Evolutionary conservation across 495 filamentous ascomycete species (phyloP).

Genomic region (Aspergillus indologenus): DNA sequence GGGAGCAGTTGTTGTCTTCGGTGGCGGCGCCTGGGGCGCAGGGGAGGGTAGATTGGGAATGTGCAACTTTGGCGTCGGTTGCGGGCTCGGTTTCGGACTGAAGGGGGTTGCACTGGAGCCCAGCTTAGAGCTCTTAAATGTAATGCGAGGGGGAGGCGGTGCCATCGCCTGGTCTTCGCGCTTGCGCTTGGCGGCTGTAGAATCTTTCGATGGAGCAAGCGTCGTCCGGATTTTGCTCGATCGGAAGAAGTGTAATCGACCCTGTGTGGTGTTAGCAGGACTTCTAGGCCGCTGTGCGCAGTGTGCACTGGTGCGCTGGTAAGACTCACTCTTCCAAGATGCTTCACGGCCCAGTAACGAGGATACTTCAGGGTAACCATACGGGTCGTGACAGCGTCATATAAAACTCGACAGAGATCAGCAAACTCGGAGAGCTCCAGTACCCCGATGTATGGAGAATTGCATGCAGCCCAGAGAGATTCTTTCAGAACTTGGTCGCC

Average conservation of each 20-base stretch:
- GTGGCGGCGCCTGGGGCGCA: slow-evolving; percentile 16
- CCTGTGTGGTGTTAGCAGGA: slow-evolving; percentile 21
- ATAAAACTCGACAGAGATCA: slow-evolving; percentile 73
- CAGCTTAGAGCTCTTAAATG: slow-evolving; percentile 45
- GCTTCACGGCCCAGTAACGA: slow-evolving; percentile 63
- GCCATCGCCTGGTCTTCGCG: slow-evolving; percentile 41
- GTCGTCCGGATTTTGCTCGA: slow-evolving; percentile 33
- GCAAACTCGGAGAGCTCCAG: slow-evolving; percentile 73
- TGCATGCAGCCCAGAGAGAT: slow-evolving; percentile 75
- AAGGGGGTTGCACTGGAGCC: slow-evolving; percentile 24
- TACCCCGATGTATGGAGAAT: slow-evolving; percentile 61
- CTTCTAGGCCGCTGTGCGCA: not conserved
- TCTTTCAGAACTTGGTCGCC: slow-evolving; percentile 59
- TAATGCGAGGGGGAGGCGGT: slow-evolving; percentile 41
- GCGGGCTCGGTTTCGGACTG: slow-evolving; percentile 13
- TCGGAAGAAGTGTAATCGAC: slow-evolving; percentile 40
- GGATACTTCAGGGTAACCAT: slow-evolving; percentile 65
- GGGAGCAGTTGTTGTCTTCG: slow-evolving; percentile 28
- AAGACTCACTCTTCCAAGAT: slow-evolving; percentile 55
- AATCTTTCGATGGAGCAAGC: slow-evolving; percentile 32
- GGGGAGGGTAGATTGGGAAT: slow-evolving; percentile 35
- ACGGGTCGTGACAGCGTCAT: slow-evolving; percentile 60
- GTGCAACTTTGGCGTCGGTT: slow-evolving; percentile 34
- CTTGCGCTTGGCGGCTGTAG: slow-evolving; percentile 38
- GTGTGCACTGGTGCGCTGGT: not conserved